phyloP scores from a whole-genome alignment of 441 rosid genomes.

The Aleurites moluccanus region DNA sequence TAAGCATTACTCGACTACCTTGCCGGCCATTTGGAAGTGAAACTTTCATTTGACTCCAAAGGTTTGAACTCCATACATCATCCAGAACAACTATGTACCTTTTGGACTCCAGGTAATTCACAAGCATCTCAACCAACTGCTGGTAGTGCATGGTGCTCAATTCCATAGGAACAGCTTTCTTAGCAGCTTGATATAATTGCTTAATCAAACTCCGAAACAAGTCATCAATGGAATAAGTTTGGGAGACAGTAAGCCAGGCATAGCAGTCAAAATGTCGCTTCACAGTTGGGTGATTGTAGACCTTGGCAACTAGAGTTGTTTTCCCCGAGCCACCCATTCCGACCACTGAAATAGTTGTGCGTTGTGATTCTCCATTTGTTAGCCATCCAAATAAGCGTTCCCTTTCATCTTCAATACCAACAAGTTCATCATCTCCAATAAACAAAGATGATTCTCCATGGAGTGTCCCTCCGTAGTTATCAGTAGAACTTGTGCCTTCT shows the following conservation, averaged over 20 bases:
- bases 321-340: conserved; percentile 18
- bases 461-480: background rate
- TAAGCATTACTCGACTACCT: conserved; percentile 35
- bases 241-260: conserved; percentile 19
- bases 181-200: conserved; percentile 1
- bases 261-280: conserved; percentile 6
- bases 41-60: conserved; percentile 31
- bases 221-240: background rate
- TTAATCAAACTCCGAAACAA: conserved; percentile 5
- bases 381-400: background rate
- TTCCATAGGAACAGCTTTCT: background rate
- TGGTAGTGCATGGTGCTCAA: background rate
- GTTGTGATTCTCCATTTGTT: conserved; percentile 3
- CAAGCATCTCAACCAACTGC: conserved; percentile 12
- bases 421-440: conserved; percentile 3
- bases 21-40: conserved; percentile 32
- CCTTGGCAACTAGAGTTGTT: conserved; percentile 14
- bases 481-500: background rate
- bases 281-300: background rate
- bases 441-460: background rate
- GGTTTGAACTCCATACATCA: conserved; percentile 34
- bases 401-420: conserved; percentile 10
- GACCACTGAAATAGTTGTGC: background rate
- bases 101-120: conserved; percentile 25
- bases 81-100: conserved; percentile 37